These are phyloP conservation scores for Kodamaea fungicola DNA, from an alignment of 1,139 yeast species.

Conservation along the genomic window DNA sequence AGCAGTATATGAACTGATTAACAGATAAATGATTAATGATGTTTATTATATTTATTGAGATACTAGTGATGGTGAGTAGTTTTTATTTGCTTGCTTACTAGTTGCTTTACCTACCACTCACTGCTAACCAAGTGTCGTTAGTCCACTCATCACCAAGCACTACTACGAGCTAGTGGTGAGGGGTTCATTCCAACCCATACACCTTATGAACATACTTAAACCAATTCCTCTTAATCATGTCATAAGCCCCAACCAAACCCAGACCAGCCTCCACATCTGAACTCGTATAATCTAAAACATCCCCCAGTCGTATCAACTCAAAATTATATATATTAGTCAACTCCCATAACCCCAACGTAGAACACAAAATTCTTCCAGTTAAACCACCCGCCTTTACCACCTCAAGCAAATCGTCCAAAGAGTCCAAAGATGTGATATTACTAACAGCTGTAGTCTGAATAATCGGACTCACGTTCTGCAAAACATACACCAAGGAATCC, in stretches of 20 bases:
- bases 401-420: slow-evolving; percentile 13
- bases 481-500: slow-evolving; percentile 16
- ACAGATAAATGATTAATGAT: too few relatives aligned
- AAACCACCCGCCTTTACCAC: slow-evolving; percentile 19
- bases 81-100: too few relatives aligned
- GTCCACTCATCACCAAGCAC: too few relatives aligned
- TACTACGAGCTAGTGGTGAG: too few relatives aligned
- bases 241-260: slow-evolving; percentile 1
- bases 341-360: slow-evolving; percentile 34
- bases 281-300: neutral
- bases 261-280: neutral
- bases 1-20: too few relatives aligned
- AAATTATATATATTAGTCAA: slow-evolving; percentile 21
- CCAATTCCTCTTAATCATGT: slow-evolving; percentile 12
- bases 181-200: slow-evolving; percentile 21
- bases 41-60: too few relatives aligned
- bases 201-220: slow-evolving; percentile 17
- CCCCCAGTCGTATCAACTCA: slow-evolving; percentile 10
- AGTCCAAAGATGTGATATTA: slow-evolving; percentile 1
- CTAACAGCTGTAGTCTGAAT: slow-evolving; percentile 5
- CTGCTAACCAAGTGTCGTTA: too few relatives aligned
- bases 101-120: too few relatives aligned
- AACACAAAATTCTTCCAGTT: slow-evolving; percentile 28
- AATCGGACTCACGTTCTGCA: slow-evolving; percentile 18
- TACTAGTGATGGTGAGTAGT: too few relatives aligned